Base-by-base conservation (phyloP, 257 asterid genomes). In the Anisodus acutangulus region DNA sequence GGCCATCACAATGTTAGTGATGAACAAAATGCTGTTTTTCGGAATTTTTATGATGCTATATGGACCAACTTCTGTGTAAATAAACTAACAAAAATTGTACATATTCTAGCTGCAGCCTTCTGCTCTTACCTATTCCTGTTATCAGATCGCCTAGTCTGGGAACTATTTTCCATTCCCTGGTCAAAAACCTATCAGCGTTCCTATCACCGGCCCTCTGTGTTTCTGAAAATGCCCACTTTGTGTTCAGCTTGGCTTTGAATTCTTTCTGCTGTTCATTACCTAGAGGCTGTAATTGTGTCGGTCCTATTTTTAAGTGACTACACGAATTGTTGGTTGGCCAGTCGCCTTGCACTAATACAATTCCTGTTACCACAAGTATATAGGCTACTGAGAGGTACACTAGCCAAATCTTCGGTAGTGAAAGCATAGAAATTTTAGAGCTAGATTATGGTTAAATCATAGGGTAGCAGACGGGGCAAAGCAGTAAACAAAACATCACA, bases 261-360 rank as follows among this genome's bases (percentile, higher is more conserved):
- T 68, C n/a, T 68, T 17, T 41, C 79, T 70, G 55, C 79, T 70
- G 55, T 41, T 70, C 9, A 17, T 70, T 9, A 9, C 79, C 78
- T 17, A 41, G 78, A 41, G 79, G 1, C 13, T 71, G 80, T 71
- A 71, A n/a, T 71, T 71, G 45, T 16, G n/a, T 3, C 9, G 0
- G n/a, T 9, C 41, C 79, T 72, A 45, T 4, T 43, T 43, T 17
- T 43, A 2, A 45, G 16, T n/a, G 57, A 47, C 79, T 45, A 45
- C n/a, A 72, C 45, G 16, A 72, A 72, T 47, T 45, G 59, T 47
- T 45, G n/a, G 59, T 72, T 72, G 80, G n/a, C 41, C 59, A 45
- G 17, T 72, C 17, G 17, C 11, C 37, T 45, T 0, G 39, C 1
- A 69, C 55, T 43, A 17, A 43, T 17, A 41, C 8, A 8, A n/a